These are phyloP conservation scores for Chionographis japonica DNA, from an alignment of 106 monocot genomes.

Conservation along the genomic window DNA sequence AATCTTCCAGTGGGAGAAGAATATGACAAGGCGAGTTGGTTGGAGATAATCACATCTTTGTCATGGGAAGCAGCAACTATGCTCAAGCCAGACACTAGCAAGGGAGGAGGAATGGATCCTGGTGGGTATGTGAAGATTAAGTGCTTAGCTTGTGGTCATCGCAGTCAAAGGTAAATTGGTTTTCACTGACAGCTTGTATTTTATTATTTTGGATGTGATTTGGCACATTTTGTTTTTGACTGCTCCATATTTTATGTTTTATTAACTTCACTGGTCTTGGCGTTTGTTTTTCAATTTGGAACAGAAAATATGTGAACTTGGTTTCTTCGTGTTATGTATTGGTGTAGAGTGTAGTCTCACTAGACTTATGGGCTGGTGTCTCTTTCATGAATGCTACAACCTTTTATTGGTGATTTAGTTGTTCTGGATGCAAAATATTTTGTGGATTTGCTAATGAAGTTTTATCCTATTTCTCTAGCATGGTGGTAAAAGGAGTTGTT, in stretches of 20 bases:
- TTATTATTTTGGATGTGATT: neutral
- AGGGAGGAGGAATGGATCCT: slow-evolving; percentile 89
- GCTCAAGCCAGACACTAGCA: slow-evolving; percentile 82
- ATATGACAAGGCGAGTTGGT: slow-evolving; percentile 66
- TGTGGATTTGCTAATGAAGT: slow-evolving; percentile 7
- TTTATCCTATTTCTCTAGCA: slow-evolving; percentile 35
- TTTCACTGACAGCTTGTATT: neutral
- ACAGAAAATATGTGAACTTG: neutral
- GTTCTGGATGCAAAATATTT: neutral
- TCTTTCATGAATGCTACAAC: neutral
- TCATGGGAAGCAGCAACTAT: slow-evolving; percentile 90
- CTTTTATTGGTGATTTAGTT: neutral
- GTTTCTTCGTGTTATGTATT: neutral
- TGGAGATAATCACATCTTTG: slow-evolving; percentile 80
- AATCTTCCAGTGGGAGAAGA: slow-evolving; percentile 64
- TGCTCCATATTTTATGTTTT: neutral
- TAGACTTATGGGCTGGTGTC: too few species aligned
- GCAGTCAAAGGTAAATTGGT: slow-evolving; percentile 62
- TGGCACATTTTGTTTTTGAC: neutral
- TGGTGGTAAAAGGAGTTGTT: slow-evolving; percentile 81
- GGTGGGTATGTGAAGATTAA: slow-evolving; percentile 85
- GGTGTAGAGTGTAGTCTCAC: too few species aligned
- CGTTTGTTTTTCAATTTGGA: neutral
- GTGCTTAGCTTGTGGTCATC: slow-evolving; percentile 75
- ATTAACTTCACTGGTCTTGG: neutral